Base-by-base conservation (phyloP, 1,284 basidiomycete species). In the Cryptococcus sp. region DNA sequence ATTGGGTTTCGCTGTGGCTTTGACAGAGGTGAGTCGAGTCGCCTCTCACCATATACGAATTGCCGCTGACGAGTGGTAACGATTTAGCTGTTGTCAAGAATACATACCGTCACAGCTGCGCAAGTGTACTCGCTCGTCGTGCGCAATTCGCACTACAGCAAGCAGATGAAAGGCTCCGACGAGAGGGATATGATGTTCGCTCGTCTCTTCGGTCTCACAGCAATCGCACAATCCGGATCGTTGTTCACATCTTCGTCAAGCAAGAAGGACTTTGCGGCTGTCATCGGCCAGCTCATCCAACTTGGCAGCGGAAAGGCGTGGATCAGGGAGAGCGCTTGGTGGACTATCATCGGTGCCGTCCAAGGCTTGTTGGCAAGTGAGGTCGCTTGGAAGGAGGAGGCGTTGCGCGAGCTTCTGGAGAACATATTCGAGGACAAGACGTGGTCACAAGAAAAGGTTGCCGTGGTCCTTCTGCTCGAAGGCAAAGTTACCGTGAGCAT, bases 131-230 rank as follows among this genome's bases (percentile, higher is more conserved):
- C 84, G 8, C 82, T 93, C 42, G 80, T 95, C 45, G 69, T 87
- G 43, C 86, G 90, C 60, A 82, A 84, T 49, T 87, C 89, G 13
- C 85, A 88, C 71, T 81, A 83, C 3, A 84, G 85, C 62, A 84
- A 85, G 52, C 86, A 87, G 45, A 86, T 90, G 84, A 88, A 86
- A 52, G 90, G 93, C 3, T 88, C 92, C 70, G 95, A 98, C 77
- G 89, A 93, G 78, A 87, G 94, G 60, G 95, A 98, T 75, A 81
- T 90, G 55, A 83, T 93, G 60, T 98, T 99, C 74, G 94, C 93
- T 17, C 86, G 91, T 41, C 81, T 99, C 19, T 97, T 98, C 75
- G 95, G 95, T 27, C 81, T 97, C 61, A 88, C 87, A 38, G 81
- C 89, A 30, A 81, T 95, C 72, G 83, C 92, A 52, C 88, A 89